Evolutionary conservation across 345 rosid genomes (phyloP).

Genomic region (Streptanthus diversifolius): DNA sequence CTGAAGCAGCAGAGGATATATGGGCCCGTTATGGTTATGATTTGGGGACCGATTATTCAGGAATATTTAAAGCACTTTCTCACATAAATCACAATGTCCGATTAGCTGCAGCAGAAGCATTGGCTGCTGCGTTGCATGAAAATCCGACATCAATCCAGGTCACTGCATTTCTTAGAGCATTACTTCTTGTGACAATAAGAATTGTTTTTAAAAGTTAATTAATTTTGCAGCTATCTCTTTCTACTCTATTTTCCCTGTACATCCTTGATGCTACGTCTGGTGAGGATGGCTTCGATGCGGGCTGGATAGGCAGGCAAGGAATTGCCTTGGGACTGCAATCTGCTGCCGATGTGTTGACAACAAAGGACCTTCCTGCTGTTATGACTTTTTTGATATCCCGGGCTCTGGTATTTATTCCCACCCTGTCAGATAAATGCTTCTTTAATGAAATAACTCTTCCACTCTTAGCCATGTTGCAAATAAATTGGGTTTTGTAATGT

Average conservation of each 20-base stretch:
- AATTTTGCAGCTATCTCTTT: constrained; percentile 70
- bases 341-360: constrained; percentile 85
- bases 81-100: constrained; percentile 83
- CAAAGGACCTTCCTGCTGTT: constrained; percentile 94
- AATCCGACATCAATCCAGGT: constrained; percentile 83
- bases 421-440: constrained; percentile 20
- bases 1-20: constrained; percentile 87
- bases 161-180: constrained; percentile 8
- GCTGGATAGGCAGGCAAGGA: constrained; percentile 96
- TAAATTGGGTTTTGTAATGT: not conserved
- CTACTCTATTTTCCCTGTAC: constrained; percentile 83
- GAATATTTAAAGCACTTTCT: constrained; percentile 80
- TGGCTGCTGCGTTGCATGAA: constrained; percentile 97
- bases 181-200: constrained; percentile 8
- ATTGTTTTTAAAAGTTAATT: constrained; percentile 25
- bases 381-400: constrained; percentile 96
- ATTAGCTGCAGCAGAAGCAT: constrained; percentile 90
- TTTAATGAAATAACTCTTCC: not conserved
- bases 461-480: constrained; percentile 13
- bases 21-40: constrained; percentile 95
- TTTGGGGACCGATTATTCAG: constrained; percentile 87
- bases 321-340: constrained; percentile 86
- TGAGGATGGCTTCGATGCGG: constrained; percentile 64
- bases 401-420: constrained; percentile 62
- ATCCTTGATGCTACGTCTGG: constrained; percentile 61